Percentiles rank a stretch among this genome's conserved stretches.
Conservation (phyloP, 768 basidiomycete genomes). For the Boletus coccyginus region DNA sequence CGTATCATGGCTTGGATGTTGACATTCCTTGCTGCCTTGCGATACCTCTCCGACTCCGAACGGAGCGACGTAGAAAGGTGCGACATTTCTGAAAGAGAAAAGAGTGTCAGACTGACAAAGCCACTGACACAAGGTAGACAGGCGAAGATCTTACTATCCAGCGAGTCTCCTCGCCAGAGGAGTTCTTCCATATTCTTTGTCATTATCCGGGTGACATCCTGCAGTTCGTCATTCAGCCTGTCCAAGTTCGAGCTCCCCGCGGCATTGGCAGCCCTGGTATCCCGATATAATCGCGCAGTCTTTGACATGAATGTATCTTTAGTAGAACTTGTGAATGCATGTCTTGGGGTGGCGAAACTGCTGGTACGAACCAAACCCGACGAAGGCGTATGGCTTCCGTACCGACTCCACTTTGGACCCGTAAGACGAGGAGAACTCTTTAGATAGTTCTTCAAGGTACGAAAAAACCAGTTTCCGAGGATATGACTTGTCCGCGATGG, state of each 20-base stretch:
- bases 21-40: slow-evolving; percentile 92
- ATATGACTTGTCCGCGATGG: slow-evolving; percentile 95
- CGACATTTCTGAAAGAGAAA: slow-evolving; percentile 75
- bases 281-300: slow-evolving; percentile 91
- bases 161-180: slow-evolving; percentile 94
- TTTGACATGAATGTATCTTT: slow-evolving; percentile 98
- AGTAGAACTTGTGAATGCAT: slow-evolving; percentile 1
- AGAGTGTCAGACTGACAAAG: background rate
- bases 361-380: slow-evolving; percentile 81
- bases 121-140: background rate
- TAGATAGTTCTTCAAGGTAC: slow-evolving; percentile 94
- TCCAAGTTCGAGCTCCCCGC: slow-evolving; percentile 68
- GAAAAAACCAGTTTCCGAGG: slow-evolving; percentile 97
- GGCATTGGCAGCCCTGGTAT: slow-evolving; percentile 82
- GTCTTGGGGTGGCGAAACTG: background rate
- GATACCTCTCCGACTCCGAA: slow-evolving; percentile 96
- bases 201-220: slow-evolving; percentile 99
- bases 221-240: slow-evolving; percentile 91
- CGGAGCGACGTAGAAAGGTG: slow-evolving; percentile 91
- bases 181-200: slow-evolving; percentile 99
- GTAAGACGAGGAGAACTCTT: slow-evolving; percentile 92
- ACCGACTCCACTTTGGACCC: slow-evolving; percentile 90
- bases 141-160: slow-evolving; percentile 71
- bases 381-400: slow-evolving; percentile 97
- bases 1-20: slow-evolving; percentile 92